Evolutionary conservation across 495 filamentous ascomycete species (phyloP).

Genomic region (Aspergillus sclerotiicarbonarius): DNA sequence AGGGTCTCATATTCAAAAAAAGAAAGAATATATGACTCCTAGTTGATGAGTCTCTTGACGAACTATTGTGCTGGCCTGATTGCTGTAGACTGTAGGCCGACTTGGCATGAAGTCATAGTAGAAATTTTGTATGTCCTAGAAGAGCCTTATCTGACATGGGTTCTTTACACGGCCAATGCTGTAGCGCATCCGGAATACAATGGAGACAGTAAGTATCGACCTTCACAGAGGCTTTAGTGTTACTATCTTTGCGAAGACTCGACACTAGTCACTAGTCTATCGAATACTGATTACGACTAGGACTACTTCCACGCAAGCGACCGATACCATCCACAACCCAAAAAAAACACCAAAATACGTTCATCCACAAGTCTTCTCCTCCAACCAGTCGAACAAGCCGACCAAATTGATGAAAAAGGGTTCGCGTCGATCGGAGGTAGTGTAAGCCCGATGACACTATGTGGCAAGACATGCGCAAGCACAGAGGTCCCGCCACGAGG

Average conservation of each 20-base stretch:
- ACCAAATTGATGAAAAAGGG: conserved; percentile 24
- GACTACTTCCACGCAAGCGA: too few relatives aligned
- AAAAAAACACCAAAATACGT: too few relatives aligned
- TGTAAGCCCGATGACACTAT: conserved; percentile 89
- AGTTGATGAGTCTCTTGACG: conserved; percentile 37
- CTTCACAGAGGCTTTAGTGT: too few relatives aligned
- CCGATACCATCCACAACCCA: too few relatives aligned
- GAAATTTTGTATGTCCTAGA: not conserved
- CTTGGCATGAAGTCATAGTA: too few relatives aligned
- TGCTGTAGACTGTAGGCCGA: not conserved
- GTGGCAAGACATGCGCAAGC: conserved; percentile 73
- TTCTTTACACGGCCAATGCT: not conserved
- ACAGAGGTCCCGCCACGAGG: conserved; percentile 60
- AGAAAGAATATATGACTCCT: conserved; percentile 44
- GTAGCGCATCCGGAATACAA: too few relatives aligned
- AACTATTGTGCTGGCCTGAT: conserved; percentile 18
- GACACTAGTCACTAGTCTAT: too few relatives aligned
- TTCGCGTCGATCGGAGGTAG: conserved; percentile 84
- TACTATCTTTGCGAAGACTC: too few relatives aligned
- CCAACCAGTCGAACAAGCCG: conserved; percentile 37
- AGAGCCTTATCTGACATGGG: not conserved
- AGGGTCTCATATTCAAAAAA: conserved; percentile 47
- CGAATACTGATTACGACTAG: too few relatives aligned
- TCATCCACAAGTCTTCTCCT: too few relatives aligned
- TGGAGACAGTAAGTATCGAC: too few relatives aligned